phyloP scores from a whole-genome alignment of 768 basidiomycete genomes.

The Punctularia strigosozonata region DNA sequence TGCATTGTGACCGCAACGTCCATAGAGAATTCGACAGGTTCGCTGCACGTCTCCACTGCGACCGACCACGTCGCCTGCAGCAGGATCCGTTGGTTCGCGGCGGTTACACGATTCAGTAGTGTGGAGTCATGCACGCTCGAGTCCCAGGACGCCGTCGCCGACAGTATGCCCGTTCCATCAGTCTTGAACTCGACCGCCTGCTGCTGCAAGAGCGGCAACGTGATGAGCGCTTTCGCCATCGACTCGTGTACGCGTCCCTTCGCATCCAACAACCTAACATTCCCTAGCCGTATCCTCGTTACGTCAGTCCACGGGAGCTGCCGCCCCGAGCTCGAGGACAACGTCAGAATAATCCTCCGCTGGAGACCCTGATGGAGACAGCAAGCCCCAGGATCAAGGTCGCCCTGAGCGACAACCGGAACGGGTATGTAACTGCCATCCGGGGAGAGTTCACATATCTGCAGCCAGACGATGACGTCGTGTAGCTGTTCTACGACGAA shows the following conservation, averaged over 20 bases:
- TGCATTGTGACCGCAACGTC: slow-evolving; percentile 81
- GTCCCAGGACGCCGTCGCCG: slow-evolving; percentile 80
- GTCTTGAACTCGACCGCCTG: slow-evolving; percentile 65
- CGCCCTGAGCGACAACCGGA: slow-evolving; percentile 65
- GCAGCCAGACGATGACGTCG: slow-evolving; percentile 82
- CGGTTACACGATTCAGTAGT: slow-evolving; percentile 78
- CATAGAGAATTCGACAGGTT: slow-evolving; percentile 82
- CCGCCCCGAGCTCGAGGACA: slow-evolving; percentile 81
- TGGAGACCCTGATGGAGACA: slow-evolving; percentile 90
- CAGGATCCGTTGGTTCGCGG: slow-evolving; percentile 64
- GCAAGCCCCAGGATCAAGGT: slow-evolving; percentile 77
- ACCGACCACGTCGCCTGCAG: slow-evolving; percentile 70
- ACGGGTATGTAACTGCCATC: slow-evolving; percentile 79
- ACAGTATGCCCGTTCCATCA: slow-evolving; percentile 70
- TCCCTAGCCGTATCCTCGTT: slow-evolving; percentile 64
- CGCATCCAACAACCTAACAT: slow-evolving; percentile 74
- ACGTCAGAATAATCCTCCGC: slow-evolving; percentile 60
- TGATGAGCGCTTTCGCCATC: slow-evolving; percentile 55
- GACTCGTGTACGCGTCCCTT: slow-evolving; percentile 78
- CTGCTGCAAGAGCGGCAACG: slow-evolving; percentile 63
- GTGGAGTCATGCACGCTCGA: slow-evolving; percentile 82
- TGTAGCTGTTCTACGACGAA: slow-evolving; percentile 81
- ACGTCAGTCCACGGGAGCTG: slow-evolving; percentile 84
- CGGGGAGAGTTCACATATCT: slow-evolving; percentile 77
- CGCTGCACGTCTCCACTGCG: slow-evolving; percentile 70